Evolutionary conservation across 371 early-diverging fungal genomes (phyloP).

Genomic region (Rhizopus sp.): DNA sequence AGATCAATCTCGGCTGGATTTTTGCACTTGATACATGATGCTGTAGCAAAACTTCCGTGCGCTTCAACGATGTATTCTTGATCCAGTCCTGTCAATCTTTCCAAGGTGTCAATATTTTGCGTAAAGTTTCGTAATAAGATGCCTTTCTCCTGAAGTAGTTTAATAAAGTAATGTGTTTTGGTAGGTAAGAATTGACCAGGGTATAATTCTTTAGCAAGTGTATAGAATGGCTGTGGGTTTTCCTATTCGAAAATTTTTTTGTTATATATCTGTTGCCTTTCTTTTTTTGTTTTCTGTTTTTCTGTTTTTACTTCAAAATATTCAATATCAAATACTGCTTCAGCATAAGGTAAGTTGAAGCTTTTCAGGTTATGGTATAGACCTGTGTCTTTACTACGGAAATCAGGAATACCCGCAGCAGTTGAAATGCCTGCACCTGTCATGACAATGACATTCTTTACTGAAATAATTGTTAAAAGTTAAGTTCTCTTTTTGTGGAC

Average conservation of each 20-base stretch:
- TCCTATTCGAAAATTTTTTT: constrained; percentile 33
- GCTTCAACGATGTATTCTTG: constrained; percentile 85
- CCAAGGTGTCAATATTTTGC: constrained; percentile 97
- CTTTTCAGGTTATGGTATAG: constrained; percentile 88
- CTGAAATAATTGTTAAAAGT: constrained; percentile 25
- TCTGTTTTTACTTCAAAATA: constrained; percentile 73
- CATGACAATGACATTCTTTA: constrained; percentile 86
- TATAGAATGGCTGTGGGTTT: constrained; percentile 87
- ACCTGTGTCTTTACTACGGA: constrained; percentile 90
- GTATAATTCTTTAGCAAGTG: constrained; percentile 89
- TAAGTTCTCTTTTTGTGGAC: neutral
- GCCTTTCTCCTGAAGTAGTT: constrained; percentile 72
- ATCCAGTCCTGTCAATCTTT: constrained; percentile 79
- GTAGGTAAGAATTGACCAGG: constrained; percentile 87
- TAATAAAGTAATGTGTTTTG: constrained; percentile 84
- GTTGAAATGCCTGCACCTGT: constrained; percentile 97
- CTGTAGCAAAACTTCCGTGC: constrained; percentile 89
- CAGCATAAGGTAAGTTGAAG: constrained; percentile 88
- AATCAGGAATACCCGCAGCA: constrained; percentile 90
- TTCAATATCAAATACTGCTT: constrained; percentile 92
- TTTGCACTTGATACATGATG: constrained; percentile 73
- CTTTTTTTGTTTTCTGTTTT: neutral
- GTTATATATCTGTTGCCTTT: neutral
- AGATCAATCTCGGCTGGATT: constrained; percentile 34
- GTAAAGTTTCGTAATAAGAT: constrained; percentile 85